Base-by-base conservation (phyloP, 2,329 filamentous ascomycete genomes). In the Elsinoe perseae region DNA sequence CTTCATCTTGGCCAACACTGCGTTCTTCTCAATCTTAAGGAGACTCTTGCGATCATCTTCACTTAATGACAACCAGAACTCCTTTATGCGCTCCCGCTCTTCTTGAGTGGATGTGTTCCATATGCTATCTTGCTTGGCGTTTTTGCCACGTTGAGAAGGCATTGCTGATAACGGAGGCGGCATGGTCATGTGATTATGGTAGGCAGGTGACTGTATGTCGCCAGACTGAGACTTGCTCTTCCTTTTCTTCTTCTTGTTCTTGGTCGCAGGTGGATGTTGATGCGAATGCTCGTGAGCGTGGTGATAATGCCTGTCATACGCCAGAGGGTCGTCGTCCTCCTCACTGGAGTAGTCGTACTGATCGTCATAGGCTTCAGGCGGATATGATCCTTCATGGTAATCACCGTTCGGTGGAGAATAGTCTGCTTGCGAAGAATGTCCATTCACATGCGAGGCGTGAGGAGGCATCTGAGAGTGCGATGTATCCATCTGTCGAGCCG, bases 1-100 rank as follows among this genome's bases (percentile, higher is more conserved):
- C 78, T 98, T 98, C 93, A 98, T 98, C 77, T 98, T 98, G 68
- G 89, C 90, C 57, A 98, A 75, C 0, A 98, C 93, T 6, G 93
- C 92, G 72, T 98, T 92, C 74, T 98, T 98, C 73, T 98, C 93
- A 27, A 98, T 92, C 73, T 96, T 96, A 67, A 98, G 90, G 46
- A 98, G 77, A 14, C 89, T 93, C 69, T 95, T 93, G 64, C 93
- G 87, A 70, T 97, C 91, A 34, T 95, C 89, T 70, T 98, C 93
- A 63, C 89, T 89, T 42, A 98, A 74, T 14, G 90, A 90, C 54
- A 98, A 80, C 93, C 93, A 98, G 73, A 97, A 98, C 64, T 95
- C 88, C 73, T 96, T 95, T 69, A 98, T 98, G 54, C 93, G 87
- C 74, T 96, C 90, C 32, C 93, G 87, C 74, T 98, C 93, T 71